Conservation (phyloP, 2,329 filamentous ascomycete genomes). For the Fusarium chuoi region DNA sequence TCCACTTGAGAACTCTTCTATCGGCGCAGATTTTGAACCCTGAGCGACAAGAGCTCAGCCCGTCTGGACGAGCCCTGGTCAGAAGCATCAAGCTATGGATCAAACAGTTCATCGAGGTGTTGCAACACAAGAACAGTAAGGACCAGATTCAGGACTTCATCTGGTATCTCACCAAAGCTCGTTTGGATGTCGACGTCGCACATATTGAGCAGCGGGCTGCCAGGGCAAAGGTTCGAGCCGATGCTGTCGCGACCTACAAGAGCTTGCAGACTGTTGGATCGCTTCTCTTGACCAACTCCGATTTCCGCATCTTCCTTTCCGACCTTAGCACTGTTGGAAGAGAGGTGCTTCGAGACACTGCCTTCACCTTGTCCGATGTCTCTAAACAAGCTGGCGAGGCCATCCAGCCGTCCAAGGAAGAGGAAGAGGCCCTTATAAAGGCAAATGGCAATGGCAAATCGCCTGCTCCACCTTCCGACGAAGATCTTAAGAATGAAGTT, state of each 20-base stretch:
- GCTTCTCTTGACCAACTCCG: conserved; percentile 87
- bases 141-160: conserved; percentile 94
- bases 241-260: conserved; percentile 66
- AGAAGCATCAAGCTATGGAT: conserved; percentile 79
- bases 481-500: conserved; percentile 71
- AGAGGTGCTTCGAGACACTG: conserved; percentile 88
- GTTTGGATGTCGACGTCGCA: conserved; percentile 57
- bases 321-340: conserved; percentile 82
- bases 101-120: conserved; percentile 80
- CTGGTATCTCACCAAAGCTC: conserved; percentile 84
- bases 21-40: conserved; percentile 83
- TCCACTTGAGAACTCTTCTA: conserved; percentile 82
- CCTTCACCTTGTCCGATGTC: conserved; percentile 79
- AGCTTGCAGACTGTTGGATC: conserved; percentile 86
- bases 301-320: conserved; percentile 86
- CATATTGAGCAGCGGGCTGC: conserved; percentile 45
- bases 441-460: conserved; percentile 42
- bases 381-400: conserved; percentile 79
- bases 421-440: conserved; percentile 63
- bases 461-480: conserved; percentile 59
- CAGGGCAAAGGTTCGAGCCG: conserved; percentile 48
- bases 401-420: conserved; percentile 73
- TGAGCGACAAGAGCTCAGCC: conserved; percentile 74
- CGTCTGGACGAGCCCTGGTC: conserved; percentile 78
- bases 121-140: conserved; percentile 82